Evolutionary conservation across 176 grass and related monocot species (phyloP), one percentile per base, ranked within the genome.

Genomic region (Aegilops bicornis): DNA sequence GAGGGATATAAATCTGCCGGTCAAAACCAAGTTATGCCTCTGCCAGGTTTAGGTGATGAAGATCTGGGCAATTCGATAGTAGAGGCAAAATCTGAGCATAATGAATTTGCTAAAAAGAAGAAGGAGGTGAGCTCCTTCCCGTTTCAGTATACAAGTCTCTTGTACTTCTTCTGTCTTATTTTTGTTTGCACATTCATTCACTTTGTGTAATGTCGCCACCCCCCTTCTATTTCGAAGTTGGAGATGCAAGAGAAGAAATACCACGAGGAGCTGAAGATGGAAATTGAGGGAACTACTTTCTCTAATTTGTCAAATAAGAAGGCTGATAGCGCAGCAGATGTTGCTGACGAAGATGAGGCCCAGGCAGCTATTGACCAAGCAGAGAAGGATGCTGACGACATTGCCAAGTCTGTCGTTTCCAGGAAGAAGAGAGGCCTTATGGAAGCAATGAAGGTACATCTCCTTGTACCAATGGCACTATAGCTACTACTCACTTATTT

Each of bases 221-320:
- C 33, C 85, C 8, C 14, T 75, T 72, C 79, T 83, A 24, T 87
- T 84, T 17, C 11, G 33, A 86, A 99, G 97, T 81, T 99, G 87
- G 84, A 80, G 35, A 91, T 90, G 70, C 82, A 90, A 40, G 90
- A 99, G 89, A 94, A 99, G 76, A 92, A 99, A 81, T 94, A 94
- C 42, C 94, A 96, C 39, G 94, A 99, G 48, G 94, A 99, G 69
- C 87, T 99, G 85, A 99, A 94, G 80, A 89, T 88, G 89, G 97
- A 99, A 89, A 79, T 81, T 47, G 86, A 91, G 42, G 94, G 92
- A 23, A 58, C 60, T 54, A 85, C 89, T 42, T 95, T 89, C 76
- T 98, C 93, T 87, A 64, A 42, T 24, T 52, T 94, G 30, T 91
- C 90, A 63, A 86, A 82, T 65, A 98, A 83, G 84, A 94, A 86